Evolutionary conservation across 768 basidiomycete genomes (phyloP).

Genomic region (Porpolomopsis calyptriformis): DNA sequence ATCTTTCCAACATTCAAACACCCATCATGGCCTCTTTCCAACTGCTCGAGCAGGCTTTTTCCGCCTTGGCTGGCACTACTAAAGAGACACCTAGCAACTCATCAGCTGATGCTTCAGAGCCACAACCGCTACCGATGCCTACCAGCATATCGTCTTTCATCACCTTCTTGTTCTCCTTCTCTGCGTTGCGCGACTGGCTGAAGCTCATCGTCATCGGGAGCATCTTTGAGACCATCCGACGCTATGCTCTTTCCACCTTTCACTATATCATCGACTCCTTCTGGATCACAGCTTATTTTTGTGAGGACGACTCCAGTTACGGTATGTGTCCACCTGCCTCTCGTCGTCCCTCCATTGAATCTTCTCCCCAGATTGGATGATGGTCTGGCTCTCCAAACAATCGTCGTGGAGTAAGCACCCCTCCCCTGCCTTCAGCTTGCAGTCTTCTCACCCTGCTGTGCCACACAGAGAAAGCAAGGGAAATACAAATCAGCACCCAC

Average conservation of each 20-base stretch:
- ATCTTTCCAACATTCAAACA: no score
- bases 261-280: constrained; percentile 36
- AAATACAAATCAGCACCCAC: constrained; percentile 40
- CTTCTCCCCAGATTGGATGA: constrained; percentile 47
- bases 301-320: constrained; percentile 47
- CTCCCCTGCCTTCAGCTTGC: constrained; percentile 16
- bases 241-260: constrained; percentile 35
- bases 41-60: neutral
- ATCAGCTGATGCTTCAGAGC: neutral
- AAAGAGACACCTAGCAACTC: neutral
- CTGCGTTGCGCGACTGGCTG: constrained; percentile 52
- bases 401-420: constrained; percentile 40
- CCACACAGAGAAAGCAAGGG: constrained; percentile 30
- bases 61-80: neutral
- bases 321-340: constrained; percentile 26
- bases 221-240: constrained; percentile 46
- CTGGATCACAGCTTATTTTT: constrained; percentile 53
- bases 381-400: constrained; percentile 56
- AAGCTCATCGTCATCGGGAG: constrained; percentile 56
- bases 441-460: constrained; percentile 12
- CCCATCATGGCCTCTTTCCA: constrained; percentile 6
- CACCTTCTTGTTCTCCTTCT: constrained; percentile 38
- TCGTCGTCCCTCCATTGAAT: neutral
- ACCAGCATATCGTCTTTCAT: constrained; percentile 26
- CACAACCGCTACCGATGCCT: neutral